These are phyloP conservation scores for Auricularia heimuer DNA, from an alignment of 768 basidiomycete species.

Conservation along the genomic window DNA sequence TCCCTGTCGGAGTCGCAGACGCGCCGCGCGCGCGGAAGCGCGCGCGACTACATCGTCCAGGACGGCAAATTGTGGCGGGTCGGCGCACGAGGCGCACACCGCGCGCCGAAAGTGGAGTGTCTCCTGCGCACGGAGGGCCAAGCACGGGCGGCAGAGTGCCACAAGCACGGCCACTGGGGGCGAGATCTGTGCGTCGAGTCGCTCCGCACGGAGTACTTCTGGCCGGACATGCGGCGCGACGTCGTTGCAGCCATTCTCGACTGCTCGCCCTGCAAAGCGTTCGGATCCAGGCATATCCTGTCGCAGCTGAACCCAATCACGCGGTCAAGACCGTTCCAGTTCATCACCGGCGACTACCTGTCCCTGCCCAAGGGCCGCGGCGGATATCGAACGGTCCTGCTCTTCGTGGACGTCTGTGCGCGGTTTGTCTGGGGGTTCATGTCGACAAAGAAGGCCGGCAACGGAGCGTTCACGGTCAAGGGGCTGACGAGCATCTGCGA, in stretches of 20 bases:
- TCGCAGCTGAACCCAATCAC: conserved; percentile 5
- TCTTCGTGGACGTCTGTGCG: conserved; percentile 14
- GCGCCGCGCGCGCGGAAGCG: not conserved
- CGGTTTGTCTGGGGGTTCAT: conserved; percentile 23
- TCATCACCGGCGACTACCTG: conserved; percentile 9
- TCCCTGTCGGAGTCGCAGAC: not conserved
- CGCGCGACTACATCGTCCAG: conserved; percentile 1
- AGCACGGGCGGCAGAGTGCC: not conserved
- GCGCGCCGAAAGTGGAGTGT: conserved; percentile 2
- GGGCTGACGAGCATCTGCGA: conserved; percentile 15
- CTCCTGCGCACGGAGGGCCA: conserved; percentile 3
- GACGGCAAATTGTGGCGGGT: conserved; percentile 17
- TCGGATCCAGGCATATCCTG: conserved; percentile 2
- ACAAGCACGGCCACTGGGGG: conserved; percentile 6
- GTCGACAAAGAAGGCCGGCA: conserved; percentile 18
- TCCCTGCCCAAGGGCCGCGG: conserved; percentile 5
- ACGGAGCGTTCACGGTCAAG: conserved; percentile 17
- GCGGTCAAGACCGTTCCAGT: conserved; percentile 4
- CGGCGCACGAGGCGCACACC: not conserved
- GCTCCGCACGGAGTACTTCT: not conserved
- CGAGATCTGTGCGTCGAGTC: conserved; percentile 2
- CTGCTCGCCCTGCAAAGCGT: not conserved
- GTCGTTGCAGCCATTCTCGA: not conserved
- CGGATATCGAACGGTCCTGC: conserved; percentile 2
- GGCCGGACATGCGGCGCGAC: conserved; percentile 7